phyloP scores from a whole-genome alignment of 495 filamentous ascomycete genomes.

The Penicillium verhagenii region DNA sequence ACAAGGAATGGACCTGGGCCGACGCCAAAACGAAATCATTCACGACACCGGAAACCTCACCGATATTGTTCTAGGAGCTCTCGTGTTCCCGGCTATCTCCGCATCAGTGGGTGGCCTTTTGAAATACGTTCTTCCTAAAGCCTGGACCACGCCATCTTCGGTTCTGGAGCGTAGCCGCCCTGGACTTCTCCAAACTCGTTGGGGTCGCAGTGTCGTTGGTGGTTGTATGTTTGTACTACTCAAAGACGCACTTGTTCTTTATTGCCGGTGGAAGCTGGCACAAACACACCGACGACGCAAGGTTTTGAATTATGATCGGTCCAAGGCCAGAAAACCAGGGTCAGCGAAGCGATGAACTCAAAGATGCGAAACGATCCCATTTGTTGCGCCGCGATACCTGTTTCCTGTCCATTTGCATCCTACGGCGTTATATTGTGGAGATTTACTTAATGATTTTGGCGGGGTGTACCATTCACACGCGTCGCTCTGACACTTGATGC shows the following conservation, averaged over 20 bases:
- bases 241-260: slow-evolving; percentile 72
- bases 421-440: slow-evolving; percentile 20
- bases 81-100: slow-evolving; percentile 62
- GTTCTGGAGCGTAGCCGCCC: slow-evolving; percentile 37
- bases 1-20: slow-evolving; percentile 32
- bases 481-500: slow-evolving; percentile 19
- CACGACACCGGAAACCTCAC: slow-evolving; percentile 52
- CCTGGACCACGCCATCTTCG: slow-evolving; percentile 56
- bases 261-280: slow-evolving; percentile 70
- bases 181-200: slow-evolving; percentile 69
- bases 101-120: slow-evolving; percentile 68
- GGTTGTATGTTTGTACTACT: slow-evolving; percentile 78
- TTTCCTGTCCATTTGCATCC: slow-evolving; percentile 23
- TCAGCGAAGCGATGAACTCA: slow-evolving; percentile 16
- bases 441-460: slow-evolving; percentile 8
- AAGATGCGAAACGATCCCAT: background rate
- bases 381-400: background rate
- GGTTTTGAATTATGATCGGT: slow-evolving; percentile 62
- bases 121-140: slow-evolving; percentile 56
- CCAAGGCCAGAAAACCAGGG: slow-evolving; percentile 31
- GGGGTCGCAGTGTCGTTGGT: slow-evolving; percentile 77
- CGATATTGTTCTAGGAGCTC: slow-evolving; percentile 59
- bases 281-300: slow-evolving; percentile 64
- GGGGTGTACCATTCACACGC: slow-evolving; percentile 10
- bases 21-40: slow-evolving; percentile 46